phyloP scores from a whole-genome alignment of 805 yeast species.

The Saccharomycopsis sp. region DNA sequence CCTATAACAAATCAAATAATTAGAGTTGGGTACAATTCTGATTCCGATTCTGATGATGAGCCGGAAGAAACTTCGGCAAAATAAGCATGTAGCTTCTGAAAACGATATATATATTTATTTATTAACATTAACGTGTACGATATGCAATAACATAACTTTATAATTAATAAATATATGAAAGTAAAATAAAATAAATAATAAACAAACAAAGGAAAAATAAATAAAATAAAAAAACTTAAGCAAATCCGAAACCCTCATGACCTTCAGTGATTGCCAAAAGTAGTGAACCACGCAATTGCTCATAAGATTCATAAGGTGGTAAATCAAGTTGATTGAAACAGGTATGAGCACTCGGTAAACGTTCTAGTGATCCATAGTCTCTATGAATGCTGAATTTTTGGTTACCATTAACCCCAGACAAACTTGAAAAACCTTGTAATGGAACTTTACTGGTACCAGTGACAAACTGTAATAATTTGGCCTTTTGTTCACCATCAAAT shows the following conservation, averaged over 20 bases:
- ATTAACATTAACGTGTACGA: too few relatives aligned
- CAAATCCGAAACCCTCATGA: constrained; percentile 92
- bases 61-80: constrained; percentile 1
- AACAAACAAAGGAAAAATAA: not conserved
- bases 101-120: too few relatives aligned
- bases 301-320: constrained; percentile 89
- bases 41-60: not conserved
- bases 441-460: constrained; percentile 98
- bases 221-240: constrained; percentile 29
- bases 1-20: not conserved
- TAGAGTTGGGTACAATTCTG: constrained; percentile 2
- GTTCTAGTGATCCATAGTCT: constrained; percentile 76
- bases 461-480: constrained; percentile 87
- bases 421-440: constrained; percentile 82
- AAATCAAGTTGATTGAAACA: constrained; percentile 93
- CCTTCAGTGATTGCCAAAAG: constrained; percentile 89
- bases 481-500: constrained; percentile 89
- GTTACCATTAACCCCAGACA: constrained; percentile 81
- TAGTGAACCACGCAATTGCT: constrained; percentile 71
- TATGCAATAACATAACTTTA: not conserved
- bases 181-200: not conserved
- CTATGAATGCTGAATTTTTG: constrained; percentile 85
- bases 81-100: not conserved
- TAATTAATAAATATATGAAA: too few relatives aligned
- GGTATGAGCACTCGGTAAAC: constrained; percentile 93